phyloP scores from a whole-genome alignment of 1,139 yeast genomes.

The Protomyces pachydermus region DNA sequence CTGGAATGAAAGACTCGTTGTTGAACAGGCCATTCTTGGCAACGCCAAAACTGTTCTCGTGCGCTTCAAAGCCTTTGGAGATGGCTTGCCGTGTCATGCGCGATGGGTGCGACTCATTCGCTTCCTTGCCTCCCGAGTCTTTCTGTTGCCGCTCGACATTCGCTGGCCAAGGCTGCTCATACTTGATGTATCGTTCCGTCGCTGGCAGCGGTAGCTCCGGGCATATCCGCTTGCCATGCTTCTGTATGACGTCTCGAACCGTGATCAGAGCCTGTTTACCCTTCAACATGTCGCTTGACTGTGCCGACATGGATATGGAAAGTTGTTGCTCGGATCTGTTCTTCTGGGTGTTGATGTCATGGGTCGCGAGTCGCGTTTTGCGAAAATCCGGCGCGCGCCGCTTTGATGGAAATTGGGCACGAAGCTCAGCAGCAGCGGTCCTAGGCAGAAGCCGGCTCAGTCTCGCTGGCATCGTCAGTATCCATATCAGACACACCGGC shows the following conservation, averaged over 20 bases:
- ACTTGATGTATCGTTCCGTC: slow-evolving; percentile 7
- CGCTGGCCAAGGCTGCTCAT: slow-evolving; percentile 18
- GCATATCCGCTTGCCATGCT: neutral
- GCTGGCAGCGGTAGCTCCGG: neutral
- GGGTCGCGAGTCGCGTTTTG: neutral
- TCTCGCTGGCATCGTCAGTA: neutral
- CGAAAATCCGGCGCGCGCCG: neutral
- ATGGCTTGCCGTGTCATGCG: neutral
- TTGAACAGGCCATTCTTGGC: neutral
- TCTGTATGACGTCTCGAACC: neutral
- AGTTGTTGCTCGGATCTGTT: neutral
- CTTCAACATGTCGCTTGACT: neutral
- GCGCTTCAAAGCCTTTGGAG: neutral
- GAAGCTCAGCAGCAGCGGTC: too few relatives aligned
- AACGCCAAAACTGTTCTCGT: neutral
- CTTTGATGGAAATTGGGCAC: too few relatives aligned
- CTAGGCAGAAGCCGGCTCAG: neutral
- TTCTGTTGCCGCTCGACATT: slow-evolving; percentile 8
- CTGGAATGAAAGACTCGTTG: slow-evolving; percentile 7
- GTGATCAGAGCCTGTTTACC: neutral
- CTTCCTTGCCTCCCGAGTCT: neutral
- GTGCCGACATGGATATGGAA: neutral
- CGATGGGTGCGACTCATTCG: neutral
- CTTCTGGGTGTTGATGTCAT: neutral
- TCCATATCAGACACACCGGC: neutral